Evolutionary conservation across 371 early-diverging fungal species (phyloP).

Genomic region (Mortierella sp.): DNA sequence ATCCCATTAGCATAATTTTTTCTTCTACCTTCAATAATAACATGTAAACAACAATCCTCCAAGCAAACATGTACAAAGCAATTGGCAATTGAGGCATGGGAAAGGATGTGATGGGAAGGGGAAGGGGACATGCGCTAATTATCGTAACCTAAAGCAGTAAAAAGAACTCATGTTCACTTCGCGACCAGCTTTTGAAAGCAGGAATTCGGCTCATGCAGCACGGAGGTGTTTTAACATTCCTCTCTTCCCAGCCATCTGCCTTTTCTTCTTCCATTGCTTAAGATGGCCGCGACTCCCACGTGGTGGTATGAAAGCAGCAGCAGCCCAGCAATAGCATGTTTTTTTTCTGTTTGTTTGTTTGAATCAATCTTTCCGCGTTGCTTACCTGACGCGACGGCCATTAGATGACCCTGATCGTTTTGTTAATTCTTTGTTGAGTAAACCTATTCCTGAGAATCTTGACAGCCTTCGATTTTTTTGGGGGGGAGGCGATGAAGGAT

Average conservation of each 20-base stretch:
- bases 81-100: background rate
- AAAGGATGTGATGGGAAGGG: background rate
- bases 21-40: background rate
- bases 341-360: background rate
- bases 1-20: background rate
- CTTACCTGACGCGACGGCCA: background rate
- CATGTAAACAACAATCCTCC: no score
- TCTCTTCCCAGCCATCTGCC: background rate
- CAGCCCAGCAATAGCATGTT: background rate
- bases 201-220: background rate
- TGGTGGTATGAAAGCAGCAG: background rate
- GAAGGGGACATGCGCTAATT: background rate
- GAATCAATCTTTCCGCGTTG: background rate
- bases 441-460: background rate
- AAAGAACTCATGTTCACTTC: background rate
- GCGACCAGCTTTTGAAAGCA: background rate
- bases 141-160: background rate
- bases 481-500: background rate
- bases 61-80: background rate
- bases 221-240: background rate
- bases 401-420: background rate
- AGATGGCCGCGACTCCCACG: background rate
- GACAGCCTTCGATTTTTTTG: background rate
- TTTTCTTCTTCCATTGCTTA: background rate
- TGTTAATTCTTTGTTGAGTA: background rate